phyloP scores from a whole-genome alignment of 2,329 filamentous ascomycete genomes.

The Gnomoniopsis smithogilvyi region DNA sequence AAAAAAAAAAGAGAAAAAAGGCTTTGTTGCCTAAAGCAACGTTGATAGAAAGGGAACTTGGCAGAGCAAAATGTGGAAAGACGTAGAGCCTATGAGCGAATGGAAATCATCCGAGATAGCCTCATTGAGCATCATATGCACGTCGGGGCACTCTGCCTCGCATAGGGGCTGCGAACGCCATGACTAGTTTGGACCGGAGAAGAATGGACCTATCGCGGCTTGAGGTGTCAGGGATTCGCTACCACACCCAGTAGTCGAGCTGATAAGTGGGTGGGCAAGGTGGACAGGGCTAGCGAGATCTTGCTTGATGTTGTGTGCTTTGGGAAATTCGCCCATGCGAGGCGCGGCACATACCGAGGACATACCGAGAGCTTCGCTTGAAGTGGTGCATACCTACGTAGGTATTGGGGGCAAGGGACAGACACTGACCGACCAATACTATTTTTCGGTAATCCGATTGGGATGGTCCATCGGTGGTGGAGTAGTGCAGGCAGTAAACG shows the following conservation, averaged over 20 bases:
- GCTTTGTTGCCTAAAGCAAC: slow-evolving; percentile 8
- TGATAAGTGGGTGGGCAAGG: neutral
- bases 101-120: slow-evolving; percentile 2
- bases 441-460: neutral
- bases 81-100: slow-evolving; percentile 7
- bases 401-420: neutral
- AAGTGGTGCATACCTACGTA: neutral
- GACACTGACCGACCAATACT: neutral
- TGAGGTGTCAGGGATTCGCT: slow-evolving; percentile 9
- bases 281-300: slow-evolving; percentile 3
- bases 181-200: slow-evolving; percentile 7
- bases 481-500: neutral
- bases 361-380: neutral
- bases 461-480: neutral
- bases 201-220: slow-evolving; percentile 3
- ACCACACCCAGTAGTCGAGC: slow-evolving; percentile 9
- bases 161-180: slow-evolving; percentile 13
- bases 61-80: neutral
- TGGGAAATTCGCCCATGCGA: neutral
- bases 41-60: neutral
- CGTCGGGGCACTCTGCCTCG: slow-evolving; percentile 9
- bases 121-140: slow-evolving; percentile 9
- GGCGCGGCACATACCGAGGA: too few relatives aligned
- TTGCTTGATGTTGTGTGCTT: neutral
- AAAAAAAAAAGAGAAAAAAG: too few relatives aligned